Percentiles rank a stretch among this genome's conserved stretches.
Conservation (phyloP, 306 rosid genomes). For the Crotalaria pallida region DNA sequence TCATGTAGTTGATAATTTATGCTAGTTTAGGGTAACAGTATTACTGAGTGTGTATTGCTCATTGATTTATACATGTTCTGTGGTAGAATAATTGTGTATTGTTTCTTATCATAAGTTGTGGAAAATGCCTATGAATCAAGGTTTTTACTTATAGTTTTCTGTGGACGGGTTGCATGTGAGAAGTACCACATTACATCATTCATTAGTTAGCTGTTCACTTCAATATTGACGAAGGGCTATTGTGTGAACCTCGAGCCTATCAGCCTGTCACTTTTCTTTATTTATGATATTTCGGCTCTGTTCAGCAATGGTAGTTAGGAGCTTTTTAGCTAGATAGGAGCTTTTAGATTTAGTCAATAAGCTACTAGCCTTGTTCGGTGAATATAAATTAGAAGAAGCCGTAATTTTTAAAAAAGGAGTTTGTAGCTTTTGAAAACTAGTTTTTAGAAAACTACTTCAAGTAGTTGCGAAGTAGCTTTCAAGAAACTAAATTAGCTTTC, state of each 20-base stretch:
- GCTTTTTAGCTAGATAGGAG: no score
- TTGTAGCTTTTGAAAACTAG: no score
- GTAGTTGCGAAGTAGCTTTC: no score
- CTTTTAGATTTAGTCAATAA: no score
- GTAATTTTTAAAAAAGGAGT: no score
- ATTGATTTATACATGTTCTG: not conserved
- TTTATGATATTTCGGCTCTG: no score
- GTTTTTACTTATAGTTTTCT: not conserved
- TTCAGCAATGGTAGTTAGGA: no score
- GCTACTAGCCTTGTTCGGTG: no score
- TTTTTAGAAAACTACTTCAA: no score
- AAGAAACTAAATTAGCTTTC: no score
- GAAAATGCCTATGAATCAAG: not conserved
- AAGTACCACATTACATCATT: constrained; percentile 1
- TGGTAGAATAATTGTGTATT: constrained; percentile 21
- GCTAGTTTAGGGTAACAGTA: constrained; percentile 13
- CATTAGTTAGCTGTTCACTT: not conserved
- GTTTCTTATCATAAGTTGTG: constrained; percentile 5
- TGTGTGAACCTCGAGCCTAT: not conserved
- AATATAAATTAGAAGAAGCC: no score
- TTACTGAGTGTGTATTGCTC: constrained; percentile 14
- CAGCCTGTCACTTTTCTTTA: no score
- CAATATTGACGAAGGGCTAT: not conserved
- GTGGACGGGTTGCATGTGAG: not conserved
- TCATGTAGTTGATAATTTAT: constrained; percentile 20